These are phyloP conservation scores for Oryza meridionalis DNA, from an alignment of 176 grass and related monocot genomes.

Conservation along the genomic window DNA sequence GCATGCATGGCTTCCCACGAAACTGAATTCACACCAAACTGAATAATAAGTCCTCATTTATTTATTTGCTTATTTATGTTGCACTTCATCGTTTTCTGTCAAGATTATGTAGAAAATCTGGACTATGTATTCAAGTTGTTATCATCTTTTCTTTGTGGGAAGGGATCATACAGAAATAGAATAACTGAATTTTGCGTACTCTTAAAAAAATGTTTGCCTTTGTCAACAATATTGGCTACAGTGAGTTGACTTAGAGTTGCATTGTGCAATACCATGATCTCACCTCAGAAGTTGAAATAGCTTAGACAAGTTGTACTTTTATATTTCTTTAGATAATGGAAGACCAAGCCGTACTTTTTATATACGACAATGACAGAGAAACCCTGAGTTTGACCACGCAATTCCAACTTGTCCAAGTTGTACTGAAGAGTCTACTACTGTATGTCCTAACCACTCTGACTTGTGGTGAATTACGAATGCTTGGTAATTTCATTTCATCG, in stretches of 20 bases:
- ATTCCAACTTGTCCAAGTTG: neutral
- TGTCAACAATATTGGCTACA: neutral
- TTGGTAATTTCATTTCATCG: neutral
- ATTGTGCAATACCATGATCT: neutral
- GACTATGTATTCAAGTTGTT: neutral
- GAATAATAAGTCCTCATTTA: neutral
- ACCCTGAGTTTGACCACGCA: neutral
- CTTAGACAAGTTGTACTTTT: neutral
- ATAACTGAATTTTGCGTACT: neutral
- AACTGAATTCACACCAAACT: neutral
- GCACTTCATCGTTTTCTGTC: neutral
- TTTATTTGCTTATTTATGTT: neutral
- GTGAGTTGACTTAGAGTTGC: constrained; percentile 15
- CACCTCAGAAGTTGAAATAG: neutral
- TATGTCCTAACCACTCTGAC: neutral
- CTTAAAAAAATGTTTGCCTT: neutral
- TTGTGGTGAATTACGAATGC: neutral
- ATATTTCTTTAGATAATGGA: neutral
- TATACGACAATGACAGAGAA: neutral
- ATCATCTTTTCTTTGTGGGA: neutral
- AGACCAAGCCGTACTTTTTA: neutral
- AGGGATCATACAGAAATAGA: neutral
- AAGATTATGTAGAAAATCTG: neutral
- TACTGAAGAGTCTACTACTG: too few relatives aligned
- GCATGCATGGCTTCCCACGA: neutral